phyloP scores from a whole-genome alignment of 2,329 filamentous ascomycete species.

The Akanthomyces lecanii region DNA sequence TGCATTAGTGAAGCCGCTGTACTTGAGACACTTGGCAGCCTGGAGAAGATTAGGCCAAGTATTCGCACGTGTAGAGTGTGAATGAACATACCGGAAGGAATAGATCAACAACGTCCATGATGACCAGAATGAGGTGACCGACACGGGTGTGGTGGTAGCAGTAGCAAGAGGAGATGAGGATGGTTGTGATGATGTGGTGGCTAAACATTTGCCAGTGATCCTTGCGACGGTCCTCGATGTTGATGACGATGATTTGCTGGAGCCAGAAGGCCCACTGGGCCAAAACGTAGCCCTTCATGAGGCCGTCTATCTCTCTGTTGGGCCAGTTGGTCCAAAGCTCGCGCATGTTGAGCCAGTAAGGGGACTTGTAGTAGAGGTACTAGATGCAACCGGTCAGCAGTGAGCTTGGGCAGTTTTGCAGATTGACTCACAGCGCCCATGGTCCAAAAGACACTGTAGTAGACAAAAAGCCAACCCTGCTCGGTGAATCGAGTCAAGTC shows the following conservation, averaged over 20 bases:
- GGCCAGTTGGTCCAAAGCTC: conserved; percentile 87
- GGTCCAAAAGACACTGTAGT: conserved; percentile 77
- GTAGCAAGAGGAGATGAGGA: conserved; percentile 77
- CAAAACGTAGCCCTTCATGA: conserved; percentile 86
- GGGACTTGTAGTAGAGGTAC: conserved; percentile 76
- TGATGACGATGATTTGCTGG: conserved; percentile 89
- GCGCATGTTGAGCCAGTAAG: conserved; percentile 71
- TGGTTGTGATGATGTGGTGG: conserved; percentile 87
- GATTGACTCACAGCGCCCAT: conserved; percentile 67
- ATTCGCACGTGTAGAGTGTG: neutral
- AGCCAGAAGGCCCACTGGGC: conserved; percentile 90
- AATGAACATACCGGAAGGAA: conserved; percentile 67
- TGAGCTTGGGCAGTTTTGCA: neutral
- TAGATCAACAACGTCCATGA: conserved; percentile 93
- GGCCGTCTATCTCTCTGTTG: conserved; percentile 64
- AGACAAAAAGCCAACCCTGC: conserved; percentile 86
- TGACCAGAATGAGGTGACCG: conserved; percentile 79
- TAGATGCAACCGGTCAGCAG: conserved; percentile 31
- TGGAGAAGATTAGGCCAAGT: conserved; percentile 31
- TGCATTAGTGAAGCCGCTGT: conserved; percentile 67
- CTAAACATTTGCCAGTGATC: conserved; percentile 95
- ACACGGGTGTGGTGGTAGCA: conserved; percentile 82
- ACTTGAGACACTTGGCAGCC: conserved; percentile 92
- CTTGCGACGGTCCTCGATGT: conserved; percentile 91
- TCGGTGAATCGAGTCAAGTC: conserved; percentile 81